phyloP scores from a whole-genome alignment of 306 rosid species.

The Pyrus communis region DNA sequence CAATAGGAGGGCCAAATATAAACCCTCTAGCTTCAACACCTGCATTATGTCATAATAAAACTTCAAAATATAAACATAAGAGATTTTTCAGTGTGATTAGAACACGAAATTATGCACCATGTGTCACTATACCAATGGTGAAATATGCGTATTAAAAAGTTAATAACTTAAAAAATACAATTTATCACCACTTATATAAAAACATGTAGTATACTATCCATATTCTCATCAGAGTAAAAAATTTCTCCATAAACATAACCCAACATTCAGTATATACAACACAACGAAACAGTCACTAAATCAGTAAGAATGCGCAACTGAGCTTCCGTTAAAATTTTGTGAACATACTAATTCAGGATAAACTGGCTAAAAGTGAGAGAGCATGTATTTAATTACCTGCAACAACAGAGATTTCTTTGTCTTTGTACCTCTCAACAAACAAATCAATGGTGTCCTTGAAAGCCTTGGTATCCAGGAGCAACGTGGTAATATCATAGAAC shows the following conservation, averaged over 20 bases:
- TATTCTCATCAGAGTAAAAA: too few species aligned
- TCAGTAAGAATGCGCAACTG: not conserved
- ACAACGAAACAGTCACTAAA: not conserved
- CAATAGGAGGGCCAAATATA: slow-evolving; percentile 98
- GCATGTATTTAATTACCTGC: slow-evolving; percentile 52
- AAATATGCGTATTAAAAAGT: too few species aligned
- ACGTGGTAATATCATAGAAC: slow-evolving; percentile 93
- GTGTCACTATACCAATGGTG: fast-evolving
- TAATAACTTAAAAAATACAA: too few species aligned
- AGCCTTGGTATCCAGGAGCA: slow-evolving; percentile 86
- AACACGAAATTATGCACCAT: fast-evolving
- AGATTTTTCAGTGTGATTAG: too few species aligned
- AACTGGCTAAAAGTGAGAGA: not conserved
- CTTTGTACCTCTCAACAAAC: slow-evolving; percentile 93
- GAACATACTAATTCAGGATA: not conserved
- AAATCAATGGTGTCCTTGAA: slow-evolving; percentile 86
- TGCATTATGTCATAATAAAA: slow-evolving; percentile 19
- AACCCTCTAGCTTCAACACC: slow-evolving; percentile 98
- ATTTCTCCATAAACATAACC: not conserved
- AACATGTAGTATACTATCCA: too few species aligned
- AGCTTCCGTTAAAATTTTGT: not conserved
- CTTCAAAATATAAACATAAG: not conserved
- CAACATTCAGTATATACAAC: not conserved
- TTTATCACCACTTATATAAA: too few species aligned
- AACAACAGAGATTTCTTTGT: slow-evolving; percentile 70